These are phyloP conservation scores for Xylaria curta DNA, from an alignment of 495 filamentous ascomycete species.

Conservation along the genomic window DNA sequence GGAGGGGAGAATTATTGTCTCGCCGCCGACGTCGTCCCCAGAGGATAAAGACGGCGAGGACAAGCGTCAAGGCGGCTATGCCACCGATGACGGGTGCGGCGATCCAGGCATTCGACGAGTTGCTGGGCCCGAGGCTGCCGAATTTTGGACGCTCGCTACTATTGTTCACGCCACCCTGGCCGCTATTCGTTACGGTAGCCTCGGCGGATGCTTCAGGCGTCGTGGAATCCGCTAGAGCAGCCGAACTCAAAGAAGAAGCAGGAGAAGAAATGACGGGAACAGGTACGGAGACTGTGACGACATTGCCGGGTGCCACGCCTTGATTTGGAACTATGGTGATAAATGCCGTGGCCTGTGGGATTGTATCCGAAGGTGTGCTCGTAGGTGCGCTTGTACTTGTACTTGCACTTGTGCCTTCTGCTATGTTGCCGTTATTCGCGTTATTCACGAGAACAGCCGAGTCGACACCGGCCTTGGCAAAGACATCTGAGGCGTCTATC, in stretches of 20 bases:
- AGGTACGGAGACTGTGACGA: slow-evolving; percentile 22
- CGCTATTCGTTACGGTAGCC: neutral
- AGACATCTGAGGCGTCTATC: slow-evolving; percentile 25
- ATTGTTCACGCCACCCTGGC: neutral
- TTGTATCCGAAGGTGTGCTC: neutral
- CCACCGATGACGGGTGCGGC: slow-evolving; percentile 48
- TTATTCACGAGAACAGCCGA: slow-evolving; percentile 35
- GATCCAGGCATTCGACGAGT: slow-evolving; percentile 43
- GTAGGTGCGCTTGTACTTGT: neutral
- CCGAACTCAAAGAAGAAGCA: neutral
- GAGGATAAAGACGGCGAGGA: slow-evolving; percentile 45
- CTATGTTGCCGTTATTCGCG: slow-evolving; percentile 19
- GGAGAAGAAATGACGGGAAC: neutral
- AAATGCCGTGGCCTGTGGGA: slow-evolving; percentile 15
- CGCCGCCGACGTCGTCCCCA: slow-evolving; percentile 39
- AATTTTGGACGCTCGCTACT: neutral
- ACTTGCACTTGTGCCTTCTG: slow-evolving; percentile 12
- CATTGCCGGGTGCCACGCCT: slow-evolving; percentile 1
- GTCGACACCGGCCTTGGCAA: slow-evolving; percentile 36
- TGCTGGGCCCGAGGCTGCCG: slow-evolving; percentile 1
- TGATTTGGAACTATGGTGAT: neutral
- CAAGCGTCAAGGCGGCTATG: slow-evolving; percentile 43
- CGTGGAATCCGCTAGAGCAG: slow-evolving; percentile 2
- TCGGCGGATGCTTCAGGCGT: neutral
- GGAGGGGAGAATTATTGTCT: neutral